A percentile compares a stretch with the other conserved stretches of the same genome.
Evolutionary conservation across 1,284 basidiomycete genomes (phyloP).

Genomic region (Athelia sp.): DNA sequence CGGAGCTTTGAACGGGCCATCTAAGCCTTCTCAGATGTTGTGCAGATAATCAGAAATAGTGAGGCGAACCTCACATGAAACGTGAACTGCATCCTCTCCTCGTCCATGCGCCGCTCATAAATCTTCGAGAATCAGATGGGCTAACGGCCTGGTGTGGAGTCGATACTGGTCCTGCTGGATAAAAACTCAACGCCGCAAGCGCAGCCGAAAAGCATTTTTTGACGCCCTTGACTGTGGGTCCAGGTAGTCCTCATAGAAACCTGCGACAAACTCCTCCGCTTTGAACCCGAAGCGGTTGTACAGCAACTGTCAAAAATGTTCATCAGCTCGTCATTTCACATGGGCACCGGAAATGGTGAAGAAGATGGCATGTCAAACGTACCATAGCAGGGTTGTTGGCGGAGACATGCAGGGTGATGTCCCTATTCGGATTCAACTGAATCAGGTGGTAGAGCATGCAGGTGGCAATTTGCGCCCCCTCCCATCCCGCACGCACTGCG

Average conservation of each 20-base stretch:
- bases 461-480: constrained; percentile 72
- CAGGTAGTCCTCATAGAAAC: constrained; percentile 74
- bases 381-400: constrained; percentile 78
- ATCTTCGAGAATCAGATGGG: no score
- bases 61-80: no score
- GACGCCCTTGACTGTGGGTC: constrained; percentile 60
- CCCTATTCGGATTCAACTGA: constrained; percentile 59
- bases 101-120: no score
- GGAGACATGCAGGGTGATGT: constrained; percentile 77
- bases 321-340: no score
- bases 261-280: constrained; percentile 73
- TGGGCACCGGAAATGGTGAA: no score
- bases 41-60: no score
- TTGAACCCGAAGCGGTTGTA: constrained; percentile 85
- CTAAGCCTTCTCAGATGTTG: no score
- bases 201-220: constrained; percentile 71
- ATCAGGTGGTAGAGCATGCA: constrained; percentile 76
- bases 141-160: no score
- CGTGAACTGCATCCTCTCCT: no score
- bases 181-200: constrained; percentile 24
- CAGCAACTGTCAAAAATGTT: constrained; percentile 41
- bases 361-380: constrained; percentile 8
- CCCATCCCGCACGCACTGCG: constrained; percentile 71
- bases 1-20: no score
- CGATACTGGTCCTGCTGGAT: no score